A percentile compares a stretch with the other conserved stretches of the same genome.
phyloP scores from a whole-genome alignment of 2,329 filamentous ascomycete species.

The Colletotrichum paranaense region DNA sequence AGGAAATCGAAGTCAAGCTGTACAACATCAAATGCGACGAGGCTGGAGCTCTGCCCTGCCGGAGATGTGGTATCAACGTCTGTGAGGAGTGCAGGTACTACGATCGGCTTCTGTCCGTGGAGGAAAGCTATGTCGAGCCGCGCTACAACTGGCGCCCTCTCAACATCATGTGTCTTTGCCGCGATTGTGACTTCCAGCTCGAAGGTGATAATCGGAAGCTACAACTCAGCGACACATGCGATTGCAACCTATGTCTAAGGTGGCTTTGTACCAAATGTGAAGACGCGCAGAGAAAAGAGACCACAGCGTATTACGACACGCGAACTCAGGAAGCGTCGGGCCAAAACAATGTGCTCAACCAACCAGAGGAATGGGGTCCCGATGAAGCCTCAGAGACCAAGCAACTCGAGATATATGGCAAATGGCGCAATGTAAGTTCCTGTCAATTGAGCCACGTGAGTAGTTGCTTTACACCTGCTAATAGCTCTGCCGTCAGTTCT shows the following conservation, averaged over 20 bases:
- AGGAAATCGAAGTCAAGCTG: slow-evolving; percentile 25
- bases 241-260: slow-evolving; percentile 29
- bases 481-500: slow-evolving; percentile 10
- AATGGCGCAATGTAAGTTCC: background rate
- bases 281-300: background rate
- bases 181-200: slow-evolving; percentile 13
- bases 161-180: slow-evolving; percentile 33
- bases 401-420: background rate
- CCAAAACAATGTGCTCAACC: background rate
- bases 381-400: background rate
- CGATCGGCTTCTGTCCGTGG: background rate
- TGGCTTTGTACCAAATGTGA: slow-evolving; percentile 30
- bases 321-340: slow-evolving; percentile 14
- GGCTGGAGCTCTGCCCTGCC: slow-evolving; percentile 8
- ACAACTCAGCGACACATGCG: slow-evolving; percentile 25
- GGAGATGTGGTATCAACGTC: slow-evolving; percentile 20
- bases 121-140: slow-evolving; percentile 26
- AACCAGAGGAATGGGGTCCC: background rate
- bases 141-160: background rate
- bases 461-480: background rate
- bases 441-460: background rate
- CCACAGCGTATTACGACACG: background rate
- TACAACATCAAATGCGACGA: slow-evolving; percentile 26
- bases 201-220: slow-evolving; percentile 8
- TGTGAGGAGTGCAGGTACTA: slow-evolving; percentile 34